Conservation (phyloP, 352 stramenopile species). For the Pythium utonaiense region DNA sequence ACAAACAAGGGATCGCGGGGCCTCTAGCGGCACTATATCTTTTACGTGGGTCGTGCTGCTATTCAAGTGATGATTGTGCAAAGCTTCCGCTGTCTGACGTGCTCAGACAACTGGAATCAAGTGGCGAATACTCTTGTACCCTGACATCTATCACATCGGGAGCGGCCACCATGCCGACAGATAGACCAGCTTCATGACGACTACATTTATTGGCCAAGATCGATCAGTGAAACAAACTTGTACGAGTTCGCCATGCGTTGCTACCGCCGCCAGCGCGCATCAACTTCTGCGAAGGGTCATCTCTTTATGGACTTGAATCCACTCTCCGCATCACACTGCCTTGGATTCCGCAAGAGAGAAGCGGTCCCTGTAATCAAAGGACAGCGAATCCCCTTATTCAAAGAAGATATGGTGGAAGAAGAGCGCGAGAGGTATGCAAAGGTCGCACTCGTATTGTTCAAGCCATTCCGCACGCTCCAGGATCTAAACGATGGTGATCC, state of each 20-base stretch:
- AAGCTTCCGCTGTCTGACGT: not conserved
- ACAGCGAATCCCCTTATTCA: not conserved
- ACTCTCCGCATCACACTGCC: slow-evolving; percentile 1
- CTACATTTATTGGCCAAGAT: slow-evolving; percentile 1
- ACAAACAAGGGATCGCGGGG: not conserved
- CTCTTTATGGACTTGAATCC: not conserved
- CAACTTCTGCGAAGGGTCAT: not conserved
- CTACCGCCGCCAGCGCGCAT: not conserved
- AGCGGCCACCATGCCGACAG: not conserved
- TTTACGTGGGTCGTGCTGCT: not conserved
- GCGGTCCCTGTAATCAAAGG: slow-evolving; percentile 8
- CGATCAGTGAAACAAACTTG: not conserved
- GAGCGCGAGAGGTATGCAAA: slow-evolving; percentile 2
- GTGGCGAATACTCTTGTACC: slow-evolving; percentile 4
- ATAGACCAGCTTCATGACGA: not conserved
- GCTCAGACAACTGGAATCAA: not conserved
- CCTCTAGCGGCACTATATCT: not conserved
- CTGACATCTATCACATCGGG: not conserved
- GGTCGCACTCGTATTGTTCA: slow-evolving; percentile 16
- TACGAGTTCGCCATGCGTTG: slow-evolving; percentile 11
- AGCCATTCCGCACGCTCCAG: not conserved
- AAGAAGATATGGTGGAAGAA: not conserved
- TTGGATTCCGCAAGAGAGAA: slow-evolving; percentile 3
- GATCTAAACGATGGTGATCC: no score
- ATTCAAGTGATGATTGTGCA: not conserved